Base-by-base conservation (phyloP, 441 rosid genomes). In the Gossypium armourianum region DNA sequence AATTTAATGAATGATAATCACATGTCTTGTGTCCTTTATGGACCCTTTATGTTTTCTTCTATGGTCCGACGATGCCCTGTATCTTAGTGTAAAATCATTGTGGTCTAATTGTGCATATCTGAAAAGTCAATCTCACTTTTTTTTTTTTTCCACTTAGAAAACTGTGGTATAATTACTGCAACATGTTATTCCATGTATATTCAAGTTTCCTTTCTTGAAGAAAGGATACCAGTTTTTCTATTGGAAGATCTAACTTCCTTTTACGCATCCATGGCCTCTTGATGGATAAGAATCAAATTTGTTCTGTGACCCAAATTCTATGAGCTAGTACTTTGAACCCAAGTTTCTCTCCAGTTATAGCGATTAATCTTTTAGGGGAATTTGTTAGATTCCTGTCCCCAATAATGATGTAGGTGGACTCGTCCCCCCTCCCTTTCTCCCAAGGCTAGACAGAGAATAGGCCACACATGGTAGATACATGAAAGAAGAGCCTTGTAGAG, bases 181-280 rank as follows among this genome's bases (percentile, higher is more conserved):
- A 9, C 57, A n/a, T 55, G 53, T 40, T 40, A 19, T 62, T 62
- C 53, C 53, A 2, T 43, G n/a, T 47, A 13, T 47, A 21, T 49
- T 23, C 21, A n/a, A 24, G 19, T 65, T n/a, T 49, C 56, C 21
- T 65, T 47, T 65, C 40, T 65, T 65, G 43, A 21, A 65, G 40
- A 65, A 49, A 13, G 56, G 40, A 23, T 65, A 49, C 4, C 28
- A 19, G 13, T 40, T 20, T 63, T 64, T 45, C 55, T 45, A 7
- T 21, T 64, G 69, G 69, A 45, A 45, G 55, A 64, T 64, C 47
- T 4, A 21, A 45, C 7, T 47, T 47, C 13, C 40, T 20, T 47
- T 45, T 64, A 12, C 19, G 1, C 20, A 19, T 45, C 10, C 29
- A 12, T 12, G 55, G 69, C 55, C 12, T 4, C 26, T 21, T 26